A percentile compares a stretch with the other conserved stretches of the same genome.
Evolutionary conservation across 2,329 filamentous ascomycete genomes (phyloP).

Genomic region (Neurospora crassa): DNA sequence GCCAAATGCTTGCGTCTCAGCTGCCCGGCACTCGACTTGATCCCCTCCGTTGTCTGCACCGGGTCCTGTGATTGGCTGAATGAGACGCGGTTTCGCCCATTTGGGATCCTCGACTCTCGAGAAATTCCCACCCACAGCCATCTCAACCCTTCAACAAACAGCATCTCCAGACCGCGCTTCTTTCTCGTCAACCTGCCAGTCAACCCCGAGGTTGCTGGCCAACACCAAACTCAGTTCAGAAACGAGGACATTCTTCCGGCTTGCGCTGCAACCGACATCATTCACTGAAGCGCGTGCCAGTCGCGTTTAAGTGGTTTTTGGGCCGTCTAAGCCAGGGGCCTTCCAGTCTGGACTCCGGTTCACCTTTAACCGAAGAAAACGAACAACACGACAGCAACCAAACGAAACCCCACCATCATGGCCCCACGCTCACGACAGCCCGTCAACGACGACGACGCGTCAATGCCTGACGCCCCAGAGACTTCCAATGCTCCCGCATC

Average conservation of each 20-base stretch:
- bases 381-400: background rate
- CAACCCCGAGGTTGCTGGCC: slow-evolving; percentile 11
- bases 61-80: slow-evolving; percentile 15
- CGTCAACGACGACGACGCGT: slow-evolving; percentile 50
- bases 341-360: background rate
- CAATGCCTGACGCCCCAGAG: slow-evolving; percentile 51
- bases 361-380: background rate
- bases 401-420: slow-evolving; percentile 35
- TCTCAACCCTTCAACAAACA: slow-evolving; percentile 15
- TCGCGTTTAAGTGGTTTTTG: slow-evolving; percentile 39
- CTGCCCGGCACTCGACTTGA: slow-evolving; percentile 3
- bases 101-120: slow-evolving; percentile 17
- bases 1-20: background rate
- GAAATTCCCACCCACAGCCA: slow-evolving; percentile 18
- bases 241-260: background rate
- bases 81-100: slow-evolving; percentile 17
- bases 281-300: slow-evolving; percentile 38
- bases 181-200: slow-evolving; percentile 7
- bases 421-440: slow-evolving; percentile 42
- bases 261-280: slow-evolving; percentile 5
- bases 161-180: slow-evolving; percentile 6
- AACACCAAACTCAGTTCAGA: slow-evolving; percentile 11
- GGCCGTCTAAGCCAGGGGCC: slow-evolving; percentile 22
- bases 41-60: slow-evolving; percentile 9
- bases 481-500: slow-evolving; percentile 28